phyloP scores from a whole-genome alignment of 352 stramenopile species.

The Pythium angustatum region DNA sequence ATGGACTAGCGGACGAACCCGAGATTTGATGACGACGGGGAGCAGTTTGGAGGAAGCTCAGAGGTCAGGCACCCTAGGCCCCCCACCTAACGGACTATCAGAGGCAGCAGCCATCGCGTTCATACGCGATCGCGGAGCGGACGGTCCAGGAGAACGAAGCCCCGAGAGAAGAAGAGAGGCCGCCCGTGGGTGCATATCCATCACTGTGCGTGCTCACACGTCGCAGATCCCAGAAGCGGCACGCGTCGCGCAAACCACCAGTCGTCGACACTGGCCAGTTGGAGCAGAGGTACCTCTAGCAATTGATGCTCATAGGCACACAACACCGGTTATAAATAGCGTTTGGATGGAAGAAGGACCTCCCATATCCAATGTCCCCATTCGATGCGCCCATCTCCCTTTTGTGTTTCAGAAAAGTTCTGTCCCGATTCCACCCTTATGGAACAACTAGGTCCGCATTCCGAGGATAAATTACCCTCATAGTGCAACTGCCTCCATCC shows the following conservation, averaged over 20 bases:
- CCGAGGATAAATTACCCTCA: no score
- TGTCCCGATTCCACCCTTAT: constrained; percentile 1
- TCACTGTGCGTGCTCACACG: constrained; percentile 1
- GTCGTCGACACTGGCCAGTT: constrained; percentile 3
- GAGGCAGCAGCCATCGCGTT: no score
- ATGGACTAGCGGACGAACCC: no score
- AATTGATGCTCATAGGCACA: not conserved
- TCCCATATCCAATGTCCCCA: not conserved
- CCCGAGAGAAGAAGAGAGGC: no score
- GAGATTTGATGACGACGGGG: no score
- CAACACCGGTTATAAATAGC: constrained; percentile 3
- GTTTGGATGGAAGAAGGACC: not conserved
- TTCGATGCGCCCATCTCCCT: not conserved
- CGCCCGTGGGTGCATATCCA: not conserved
- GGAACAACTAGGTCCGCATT: not conserved
- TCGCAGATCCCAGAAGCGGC: constrained; percentile 13
- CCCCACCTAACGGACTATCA: no score
- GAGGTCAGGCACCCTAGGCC: no score
- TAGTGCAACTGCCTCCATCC: no score
- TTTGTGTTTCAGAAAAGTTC: constrained; percentile 2
- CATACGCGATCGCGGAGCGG: no score
- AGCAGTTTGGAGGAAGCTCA: no score
- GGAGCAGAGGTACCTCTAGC: not conserved
- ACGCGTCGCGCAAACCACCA: constrained; percentile 17
- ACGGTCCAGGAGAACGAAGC: no score